These are phyloP conservation scores for Asclepias syriaca DNA, from an alignment of 257 asterid genomes.

Conservation along the genomic window DNA sequence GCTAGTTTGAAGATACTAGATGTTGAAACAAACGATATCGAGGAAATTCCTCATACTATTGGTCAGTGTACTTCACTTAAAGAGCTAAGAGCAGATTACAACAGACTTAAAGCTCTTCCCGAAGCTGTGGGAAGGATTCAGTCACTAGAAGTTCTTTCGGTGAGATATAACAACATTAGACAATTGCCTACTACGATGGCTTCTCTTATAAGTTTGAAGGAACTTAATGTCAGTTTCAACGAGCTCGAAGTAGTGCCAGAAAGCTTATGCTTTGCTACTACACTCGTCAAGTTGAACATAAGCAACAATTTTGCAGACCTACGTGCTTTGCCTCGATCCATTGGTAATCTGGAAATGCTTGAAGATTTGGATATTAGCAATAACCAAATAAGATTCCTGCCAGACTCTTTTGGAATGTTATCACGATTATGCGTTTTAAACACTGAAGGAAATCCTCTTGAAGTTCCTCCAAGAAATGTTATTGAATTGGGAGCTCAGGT, in stretches of 20 bases:
- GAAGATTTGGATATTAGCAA: conserved; percentile 85
- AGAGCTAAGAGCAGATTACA: conserved; percentile 75
- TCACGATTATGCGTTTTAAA: conserved; percentile 46
- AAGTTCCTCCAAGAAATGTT: conserved; percentile 54
- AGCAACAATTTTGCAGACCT: conserved; percentile 88
- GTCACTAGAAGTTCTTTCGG: conserved; percentile 65
- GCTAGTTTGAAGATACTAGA: conserved; percentile 56
- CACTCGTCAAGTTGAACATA: conserved; percentile 69
- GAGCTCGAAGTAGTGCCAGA: conserved; percentile 82
- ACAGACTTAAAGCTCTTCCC: conserved; percentile 78
- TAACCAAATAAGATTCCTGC: conserved; percentile 71
- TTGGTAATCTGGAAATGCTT: conserved; percentile 79
- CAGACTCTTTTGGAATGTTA: conserved; percentile 81
- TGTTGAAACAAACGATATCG: conserved; percentile 68
- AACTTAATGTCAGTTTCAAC: conserved; percentile 75
- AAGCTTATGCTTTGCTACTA: conserved; percentile 85
- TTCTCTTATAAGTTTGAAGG: conserved; percentile 53
- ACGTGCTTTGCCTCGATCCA: conserved; percentile 66
- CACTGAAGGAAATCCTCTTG: conserved; percentile 78
- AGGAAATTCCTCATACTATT: conserved; percentile 77
- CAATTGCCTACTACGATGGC: conserved; percentile 84
- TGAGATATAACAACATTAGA: conserved; percentile 65
- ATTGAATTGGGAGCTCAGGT: conserved; percentile 75
- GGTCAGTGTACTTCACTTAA: conserved; percentile 59
- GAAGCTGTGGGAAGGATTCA: conserved; percentile 77